phyloP scores from a whole-genome alignment of 345 rosid species.

The Corymbia maculata region DNA sequence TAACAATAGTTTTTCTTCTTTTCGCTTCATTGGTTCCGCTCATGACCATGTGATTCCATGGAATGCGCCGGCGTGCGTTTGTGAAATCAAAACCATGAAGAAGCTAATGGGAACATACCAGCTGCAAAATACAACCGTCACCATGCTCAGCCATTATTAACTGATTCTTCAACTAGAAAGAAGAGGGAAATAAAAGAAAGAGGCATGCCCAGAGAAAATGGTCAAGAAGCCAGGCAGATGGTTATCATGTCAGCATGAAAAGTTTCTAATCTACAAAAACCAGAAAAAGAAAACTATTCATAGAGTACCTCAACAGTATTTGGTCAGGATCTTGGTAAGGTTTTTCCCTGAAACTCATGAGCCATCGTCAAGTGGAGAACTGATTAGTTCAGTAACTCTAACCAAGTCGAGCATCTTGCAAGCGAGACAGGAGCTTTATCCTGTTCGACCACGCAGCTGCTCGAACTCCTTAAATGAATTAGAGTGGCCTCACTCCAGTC shows the following conservation, averaged over 20 bases:
- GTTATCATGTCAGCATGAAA: neutral
- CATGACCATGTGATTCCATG: neutral
- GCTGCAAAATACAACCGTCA: neutral
- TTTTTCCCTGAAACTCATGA: neutral
- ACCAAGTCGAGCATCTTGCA: neutral
- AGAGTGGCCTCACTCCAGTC: neutral
- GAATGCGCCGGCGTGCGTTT: neutral
- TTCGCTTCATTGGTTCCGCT: neutral
- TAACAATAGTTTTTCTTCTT: neutral
- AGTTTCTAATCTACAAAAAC: neutral
- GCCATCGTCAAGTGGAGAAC: neutral
- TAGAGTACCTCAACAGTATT: neutral
- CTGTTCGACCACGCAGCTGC: neutral
- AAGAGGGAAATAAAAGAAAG: neutral
- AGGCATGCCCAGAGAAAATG: neutral
- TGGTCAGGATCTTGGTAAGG: neutral
- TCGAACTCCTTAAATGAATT: neutral
- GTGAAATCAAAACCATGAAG: neutral
- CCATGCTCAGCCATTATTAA: neutral
- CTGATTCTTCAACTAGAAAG: neutral
- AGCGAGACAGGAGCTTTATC: neutral
- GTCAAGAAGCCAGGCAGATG: neutral
- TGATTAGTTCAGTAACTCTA: neutral
- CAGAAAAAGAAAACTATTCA: neutral
- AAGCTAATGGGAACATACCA: neutral